phyloP scores from a whole-genome alignment of 2,329 filamentous ascomycete genomes.

The Colletotrichum sp. region DNA sequence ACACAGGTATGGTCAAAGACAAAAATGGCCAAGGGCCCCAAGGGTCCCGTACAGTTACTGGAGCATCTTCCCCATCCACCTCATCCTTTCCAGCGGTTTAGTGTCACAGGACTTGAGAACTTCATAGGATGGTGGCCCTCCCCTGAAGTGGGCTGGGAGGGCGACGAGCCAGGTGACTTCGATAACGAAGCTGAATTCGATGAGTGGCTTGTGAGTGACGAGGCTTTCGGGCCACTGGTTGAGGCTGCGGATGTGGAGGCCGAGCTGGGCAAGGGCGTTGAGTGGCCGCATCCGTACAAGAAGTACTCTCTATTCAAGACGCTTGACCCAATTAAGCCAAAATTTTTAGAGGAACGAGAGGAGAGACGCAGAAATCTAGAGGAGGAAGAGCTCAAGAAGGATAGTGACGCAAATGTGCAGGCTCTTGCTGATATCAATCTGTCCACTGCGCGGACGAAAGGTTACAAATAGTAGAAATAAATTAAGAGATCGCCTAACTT shows the following conservation, averaged over 20 bases:
- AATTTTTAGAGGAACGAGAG: accelerated
- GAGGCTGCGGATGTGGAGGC: neutral
- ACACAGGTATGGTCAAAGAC: neutral
- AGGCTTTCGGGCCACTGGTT: neutral
- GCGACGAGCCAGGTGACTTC: neutral
- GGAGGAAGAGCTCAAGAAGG: neutral
- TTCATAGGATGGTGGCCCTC: neutral
- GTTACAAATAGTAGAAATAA: too few species aligned
- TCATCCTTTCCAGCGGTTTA: neutral
- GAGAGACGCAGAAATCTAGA: neutral
- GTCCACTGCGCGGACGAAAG: too few species aligned
- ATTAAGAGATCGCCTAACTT: too few species aligned
- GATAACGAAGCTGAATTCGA: neutral
- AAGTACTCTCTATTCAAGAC: neutral
- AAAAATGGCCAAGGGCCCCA: neutral
- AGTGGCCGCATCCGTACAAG: neutral
- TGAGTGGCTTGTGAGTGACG: neutral
- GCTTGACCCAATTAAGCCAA: neutral
- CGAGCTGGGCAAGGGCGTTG: neutral
- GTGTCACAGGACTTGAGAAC: accelerated
- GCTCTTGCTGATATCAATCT: too few species aligned
- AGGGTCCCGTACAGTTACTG: neutral
- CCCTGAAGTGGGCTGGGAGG: accelerated
- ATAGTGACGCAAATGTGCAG: too few species aligned
- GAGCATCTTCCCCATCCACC: neutral